Conservation (phyloP, 192 early-diverging fungal species). For the Podila horticola region DNA sequence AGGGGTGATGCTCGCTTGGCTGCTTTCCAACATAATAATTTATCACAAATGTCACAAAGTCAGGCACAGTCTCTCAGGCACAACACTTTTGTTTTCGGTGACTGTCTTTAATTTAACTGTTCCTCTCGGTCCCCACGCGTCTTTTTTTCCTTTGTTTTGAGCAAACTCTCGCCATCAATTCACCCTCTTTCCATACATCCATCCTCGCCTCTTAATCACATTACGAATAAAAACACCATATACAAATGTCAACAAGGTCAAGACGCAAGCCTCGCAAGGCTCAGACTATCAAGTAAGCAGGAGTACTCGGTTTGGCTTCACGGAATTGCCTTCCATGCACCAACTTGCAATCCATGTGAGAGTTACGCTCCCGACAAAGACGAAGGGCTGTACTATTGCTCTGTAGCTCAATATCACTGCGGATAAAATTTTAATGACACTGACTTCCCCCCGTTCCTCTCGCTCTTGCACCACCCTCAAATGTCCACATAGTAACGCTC, state of each 20-base stretch:
- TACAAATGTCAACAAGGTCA: slow-evolving; percentile 37
- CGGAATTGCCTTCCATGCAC: not conserved
- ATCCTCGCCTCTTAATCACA: no score
- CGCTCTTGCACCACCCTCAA: not conserved
- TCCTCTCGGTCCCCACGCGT: no score
- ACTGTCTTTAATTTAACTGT: no score
- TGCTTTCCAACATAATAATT: no score
- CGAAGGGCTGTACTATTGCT: not conserved
- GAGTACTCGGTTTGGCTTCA: not conserved
- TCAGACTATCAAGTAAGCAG: slow-evolving; percentile 28
- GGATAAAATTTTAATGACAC: no score
- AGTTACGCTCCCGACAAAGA: not conserved
- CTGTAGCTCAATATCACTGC: no score
- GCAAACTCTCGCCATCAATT: no score
- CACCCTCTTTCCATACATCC: no score
- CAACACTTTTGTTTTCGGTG: slow-evolving; percentile 3
- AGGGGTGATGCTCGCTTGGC: not conserved
- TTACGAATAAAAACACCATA: no score
- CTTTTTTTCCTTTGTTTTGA: no score
- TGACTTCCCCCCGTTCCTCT: not conserved
- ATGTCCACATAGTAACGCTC: slow-evolving; percentile 60
- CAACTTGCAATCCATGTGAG: not conserved
- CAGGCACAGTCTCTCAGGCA: no score
- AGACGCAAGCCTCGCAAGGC: slow-evolving; percentile 45
- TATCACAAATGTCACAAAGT: no score